Percentiles rank a stretch among this genome's conserved stretches.
These are phyloP conservation scores for Nicotiana undulata DNA, from an alignment of 257 asterid species.

Conservation along the genomic window DNA sequence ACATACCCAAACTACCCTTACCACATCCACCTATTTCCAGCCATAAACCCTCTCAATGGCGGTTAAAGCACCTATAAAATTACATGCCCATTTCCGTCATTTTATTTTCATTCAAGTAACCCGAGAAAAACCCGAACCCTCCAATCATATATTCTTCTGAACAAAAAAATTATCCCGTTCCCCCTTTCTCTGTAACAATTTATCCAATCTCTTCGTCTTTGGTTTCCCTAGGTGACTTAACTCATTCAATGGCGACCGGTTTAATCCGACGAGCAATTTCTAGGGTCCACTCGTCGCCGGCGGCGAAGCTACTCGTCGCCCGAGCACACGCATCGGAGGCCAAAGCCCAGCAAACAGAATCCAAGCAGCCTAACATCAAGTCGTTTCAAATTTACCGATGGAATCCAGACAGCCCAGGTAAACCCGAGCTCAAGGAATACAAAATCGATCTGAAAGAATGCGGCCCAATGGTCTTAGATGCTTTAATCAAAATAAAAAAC, in stretches of 20 bases:
- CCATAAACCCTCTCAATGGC: background rate
- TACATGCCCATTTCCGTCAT: conserved; percentile 5
- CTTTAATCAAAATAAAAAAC: conserved; percentile 80
- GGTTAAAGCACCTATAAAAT: background rate
- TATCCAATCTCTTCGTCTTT: background rate
- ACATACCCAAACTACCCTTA: background rate
- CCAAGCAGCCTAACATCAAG: conserved; percentile 22
- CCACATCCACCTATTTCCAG: background rate
- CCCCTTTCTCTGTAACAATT: background rate
- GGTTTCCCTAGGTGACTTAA: background rate
- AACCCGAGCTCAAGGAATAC: conserved; percentile 64
- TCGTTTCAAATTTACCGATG: conserved; percentile 96
- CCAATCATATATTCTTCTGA: background rate
- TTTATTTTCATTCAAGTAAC: background rate
- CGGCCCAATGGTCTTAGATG: conserved; percentile 92
- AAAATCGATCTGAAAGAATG: conserved; percentile 76
- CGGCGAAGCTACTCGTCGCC: conserved; percentile 24
- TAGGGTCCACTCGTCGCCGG: conserved; percentile 45
- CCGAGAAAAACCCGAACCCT: background rate
- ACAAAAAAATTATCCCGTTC: background rate
- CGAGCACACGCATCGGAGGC: too few species aligned
- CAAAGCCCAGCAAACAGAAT: too few species aligned
- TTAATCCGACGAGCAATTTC: conserved; percentile 66
- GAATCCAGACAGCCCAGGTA: conserved; percentile 70
- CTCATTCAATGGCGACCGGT: conserved; percentile 62